Conservation (phyloP, 2,329 filamentous ascomycete genomes). For the Verticillium albo-atrum region DNA sequence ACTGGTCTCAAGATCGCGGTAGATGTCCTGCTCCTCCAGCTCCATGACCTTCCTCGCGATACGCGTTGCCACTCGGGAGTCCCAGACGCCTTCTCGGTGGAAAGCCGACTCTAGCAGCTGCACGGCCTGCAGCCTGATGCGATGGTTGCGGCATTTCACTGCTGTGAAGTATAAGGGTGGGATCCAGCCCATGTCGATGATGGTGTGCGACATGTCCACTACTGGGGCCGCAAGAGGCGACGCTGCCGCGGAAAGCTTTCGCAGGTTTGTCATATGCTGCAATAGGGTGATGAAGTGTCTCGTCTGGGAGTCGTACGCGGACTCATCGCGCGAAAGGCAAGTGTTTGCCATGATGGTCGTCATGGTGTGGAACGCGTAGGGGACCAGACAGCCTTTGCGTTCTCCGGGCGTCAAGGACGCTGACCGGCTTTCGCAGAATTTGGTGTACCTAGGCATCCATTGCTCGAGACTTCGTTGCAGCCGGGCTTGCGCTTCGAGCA, state of each 20-base stretch:
- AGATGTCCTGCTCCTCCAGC: slow-evolving; percentile 26
- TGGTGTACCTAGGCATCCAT: slow-evolving; percentile 20
- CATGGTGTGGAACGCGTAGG: slow-evolving; percentile 36
- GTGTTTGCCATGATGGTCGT: slow-evolving; percentile 35
- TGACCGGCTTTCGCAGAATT: slow-evolving; percentile 9
- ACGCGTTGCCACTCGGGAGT: slow-evolving; percentile 22
- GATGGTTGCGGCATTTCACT: slow-evolving; percentile 39
- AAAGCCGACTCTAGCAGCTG: slow-evolving; percentile 20
- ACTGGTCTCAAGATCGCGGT: background rate
- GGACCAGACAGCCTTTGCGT: slow-evolving; percentile 13
- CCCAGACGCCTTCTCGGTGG: slow-evolving; percentile 38
- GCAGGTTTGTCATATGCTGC: slow-evolving; percentile 10
- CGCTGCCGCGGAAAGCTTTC: background rate
- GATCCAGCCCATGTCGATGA: slow-evolving; percentile 38
- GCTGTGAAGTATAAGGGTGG: slow-evolving; percentile 40
- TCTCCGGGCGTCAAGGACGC: slow-evolving; percentile 8
- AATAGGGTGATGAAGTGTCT: slow-evolving; percentile 26
- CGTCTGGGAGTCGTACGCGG: slow-evolving; percentile 29
- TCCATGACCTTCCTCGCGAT: slow-evolving; percentile 31
- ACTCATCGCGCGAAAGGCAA: slow-evolving; percentile 26
- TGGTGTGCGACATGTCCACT: slow-evolving; percentile 25
- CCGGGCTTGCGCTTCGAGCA: background rate
- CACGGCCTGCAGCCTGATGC: slow-evolving; percentile 33
- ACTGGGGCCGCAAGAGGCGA: background rate
- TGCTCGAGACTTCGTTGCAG: slow-evolving; percentile 4